Conservation (phyloP, 495 filamentous ascomycete genomes). For the Aspergillus cristatus region DNA sequence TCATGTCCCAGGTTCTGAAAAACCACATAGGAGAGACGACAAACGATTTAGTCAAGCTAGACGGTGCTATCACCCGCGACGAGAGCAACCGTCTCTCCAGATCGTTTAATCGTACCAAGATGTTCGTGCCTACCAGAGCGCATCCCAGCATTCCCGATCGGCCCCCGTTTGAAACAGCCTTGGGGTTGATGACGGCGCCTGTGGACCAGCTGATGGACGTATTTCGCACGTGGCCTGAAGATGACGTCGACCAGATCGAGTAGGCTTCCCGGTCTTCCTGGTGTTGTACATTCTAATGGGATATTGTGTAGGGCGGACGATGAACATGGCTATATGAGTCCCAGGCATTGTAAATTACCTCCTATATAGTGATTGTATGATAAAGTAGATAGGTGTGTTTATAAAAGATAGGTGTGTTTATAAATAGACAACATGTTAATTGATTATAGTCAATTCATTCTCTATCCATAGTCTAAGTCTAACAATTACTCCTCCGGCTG, state of each 20-base stretch:
- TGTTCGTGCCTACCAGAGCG: conserved; percentile 48
- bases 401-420: too few species aligned
- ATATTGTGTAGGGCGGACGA: too few species aligned
- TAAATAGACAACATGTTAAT: too few species aligned
- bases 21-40: conserved; percentile 55
- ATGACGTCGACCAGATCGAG: conserved; percentile 3
- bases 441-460: too few species aligned
- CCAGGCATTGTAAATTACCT: too few species aligned
- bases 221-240: conserved; percentile 23
- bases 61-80: conserved; percentile 30
- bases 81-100: conserved; percentile 37
- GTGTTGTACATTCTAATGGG: too few species aligned
- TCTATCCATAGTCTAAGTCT: too few species aligned
- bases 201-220: conserved; percentile 23
- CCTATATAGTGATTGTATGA: too few species aligned
- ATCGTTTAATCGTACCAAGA: conserved; percentile 50
- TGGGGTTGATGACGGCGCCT: conserved; percentile 22
- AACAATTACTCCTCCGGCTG: conserved; percentile 1
- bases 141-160: conserved; percentile 35
- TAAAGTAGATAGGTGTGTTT: too few species aligned
- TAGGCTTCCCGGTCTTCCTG: neutral
- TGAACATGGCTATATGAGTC: too few species aligned
- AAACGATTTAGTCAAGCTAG: conserved; percentile 43
- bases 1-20: conserved; percentile 41
- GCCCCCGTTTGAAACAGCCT: conserved; percentile 20